Evolutionary conservation across 306 rosid species (phyloP).

Genomic region (Sesbania bispinosa): DNA sequence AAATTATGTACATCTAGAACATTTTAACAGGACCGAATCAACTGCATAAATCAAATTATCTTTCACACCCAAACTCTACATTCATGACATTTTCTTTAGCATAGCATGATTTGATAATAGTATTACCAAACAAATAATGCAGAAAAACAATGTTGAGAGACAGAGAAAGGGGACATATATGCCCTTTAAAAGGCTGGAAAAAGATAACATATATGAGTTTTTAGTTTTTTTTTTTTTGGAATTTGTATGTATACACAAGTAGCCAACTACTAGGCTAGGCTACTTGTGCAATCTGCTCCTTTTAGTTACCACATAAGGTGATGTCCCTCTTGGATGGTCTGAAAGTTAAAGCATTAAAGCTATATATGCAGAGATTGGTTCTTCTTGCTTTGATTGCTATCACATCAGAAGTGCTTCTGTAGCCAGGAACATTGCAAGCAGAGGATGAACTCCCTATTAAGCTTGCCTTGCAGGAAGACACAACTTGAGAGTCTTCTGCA

Average conservation of each 20-base stretch:
- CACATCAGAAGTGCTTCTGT: constrained; percentile 68
- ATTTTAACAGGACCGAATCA: constrained; percentile 14
- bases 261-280: constrained; percentile 13
- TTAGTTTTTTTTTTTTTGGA: constrained; percentile 28
- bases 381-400: constrained; percentile 67
- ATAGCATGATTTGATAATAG: not conserved
- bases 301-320: constrained; percentile 54
- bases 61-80: constrained; percentile 39
- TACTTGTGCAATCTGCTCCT: constrained; percentile 24
- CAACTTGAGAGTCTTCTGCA: constrained; percentile 73
- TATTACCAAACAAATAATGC: constrained; percentile 29
- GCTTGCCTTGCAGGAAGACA: constrained; percentile 73
- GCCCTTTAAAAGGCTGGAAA: constrained; percentile 20
- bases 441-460: constrained; percentile 63
- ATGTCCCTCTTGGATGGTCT: constrained; percentile 68
- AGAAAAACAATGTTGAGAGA: constrained; percentile 20
- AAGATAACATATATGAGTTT: constrained; percentile 2
- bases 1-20: constrained; percentile 19
- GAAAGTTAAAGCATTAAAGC: constrained; percentile 72
- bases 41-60: not conserved
- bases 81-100: constrained; percentile 10
- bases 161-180: constrained; percentile 4
- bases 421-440: constrained; percentile 88
- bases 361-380: constrained; percentile 84
- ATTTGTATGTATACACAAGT: constrained; percentile 27